A percentile compares a stretch with the other conserved stretches of the same genome.
These are phyloP conservation scores for Calamus simplicifolius DNA, from an alignment of 176 grass and related monocot species.

Conservation along the genomic window DNA sequence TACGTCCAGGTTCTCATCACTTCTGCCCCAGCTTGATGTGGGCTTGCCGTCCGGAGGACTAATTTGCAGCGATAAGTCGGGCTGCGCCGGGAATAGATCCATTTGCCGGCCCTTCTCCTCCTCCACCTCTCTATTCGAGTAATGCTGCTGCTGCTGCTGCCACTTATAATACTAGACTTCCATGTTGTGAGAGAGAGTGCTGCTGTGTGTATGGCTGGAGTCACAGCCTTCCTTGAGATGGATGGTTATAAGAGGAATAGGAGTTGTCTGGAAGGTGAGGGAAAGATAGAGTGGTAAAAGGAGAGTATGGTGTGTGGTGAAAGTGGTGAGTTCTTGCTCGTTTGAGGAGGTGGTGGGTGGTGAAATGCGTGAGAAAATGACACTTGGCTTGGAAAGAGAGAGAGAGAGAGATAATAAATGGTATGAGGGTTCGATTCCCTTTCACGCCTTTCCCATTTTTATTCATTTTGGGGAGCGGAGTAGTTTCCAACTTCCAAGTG, in stretches of 20 bases:
- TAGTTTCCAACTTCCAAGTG: too few relatives aligned
- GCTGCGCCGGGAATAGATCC: conserved; percentile 83
- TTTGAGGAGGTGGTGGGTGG: too few relatives aligned
- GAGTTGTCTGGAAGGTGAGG: background rate
- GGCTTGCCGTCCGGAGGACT: conserved; percentile 41
- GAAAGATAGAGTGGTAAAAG: background rate
- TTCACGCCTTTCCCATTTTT: too few relatives aligned
- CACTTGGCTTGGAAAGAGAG: conserved; percentile 7
- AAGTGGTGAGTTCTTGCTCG: too few relatives aligned
- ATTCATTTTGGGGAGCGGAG: too few relatives aligned
- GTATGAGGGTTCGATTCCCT: too few relatives aligned
- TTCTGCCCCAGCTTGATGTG: conserved; percentile 13
- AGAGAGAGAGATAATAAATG: conserved; percentile 21
- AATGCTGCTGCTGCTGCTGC: background rate
- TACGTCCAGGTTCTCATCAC: conserved; percentile 28
- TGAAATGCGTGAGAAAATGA: background rate
- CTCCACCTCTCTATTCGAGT: background rate
- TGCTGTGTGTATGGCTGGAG: too few relatives aligned
- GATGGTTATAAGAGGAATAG: background rate
- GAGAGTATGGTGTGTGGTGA: background rate
- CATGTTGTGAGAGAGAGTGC: too few relatives aligned
- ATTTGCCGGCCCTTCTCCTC: conserved; percentile 12
- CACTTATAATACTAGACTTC: too few relatives aligned
- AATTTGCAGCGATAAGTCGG: conserved; percentile 88
- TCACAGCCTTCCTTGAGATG: too few relatives aligned